Percentiles rank a stretch among this genome's conserved stretches.
Conservation (phyloP, 768 basidiomycete species). For the Filobasidium floriforme region DNA sequence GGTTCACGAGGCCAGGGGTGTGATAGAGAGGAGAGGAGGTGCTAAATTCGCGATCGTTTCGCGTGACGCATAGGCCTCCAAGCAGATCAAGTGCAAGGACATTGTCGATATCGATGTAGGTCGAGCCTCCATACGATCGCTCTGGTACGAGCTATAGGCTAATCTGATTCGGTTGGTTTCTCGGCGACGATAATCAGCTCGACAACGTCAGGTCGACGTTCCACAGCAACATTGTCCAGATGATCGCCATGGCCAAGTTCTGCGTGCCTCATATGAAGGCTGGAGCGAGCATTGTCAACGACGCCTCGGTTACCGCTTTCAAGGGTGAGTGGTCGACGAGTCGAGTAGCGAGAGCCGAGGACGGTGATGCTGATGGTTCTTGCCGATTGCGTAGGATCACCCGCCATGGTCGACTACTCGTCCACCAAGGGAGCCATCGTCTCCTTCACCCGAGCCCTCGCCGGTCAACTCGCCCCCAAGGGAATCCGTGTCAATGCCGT, state of each 20-base stretch:
- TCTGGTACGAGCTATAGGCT: too few relatives aligned
- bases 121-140: not conserved
- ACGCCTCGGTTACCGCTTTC: constrained; percentile 56
- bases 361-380: not conserved
- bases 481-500: constrained; percentile 56
- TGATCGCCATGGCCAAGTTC: constrained; percentile 55
- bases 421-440: constrained; percentile 59
- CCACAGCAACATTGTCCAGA: constrained; percentile 55
- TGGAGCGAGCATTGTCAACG: constrained; percentile 56
- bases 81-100: constrained; percentile 49
- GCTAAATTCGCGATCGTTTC: not conserved
- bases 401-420: constrained; percentile 51
- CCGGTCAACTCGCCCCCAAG: constrained; percentile 53
- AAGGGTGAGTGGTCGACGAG: constrained; percentile 24
- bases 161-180: too few relatives aligned
- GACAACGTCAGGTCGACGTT: constrained; percentile 55
- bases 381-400: constrained; percentile 26
- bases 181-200: constrained; percentile 40
- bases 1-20: too few relatives aligned
- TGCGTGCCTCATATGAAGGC: constrained; percentile 59
- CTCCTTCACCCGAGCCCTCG: constrained; percentile 55
- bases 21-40: too few relatives aligned
- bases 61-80: constrained; percentile 46
- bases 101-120: constrained; percentile 51
- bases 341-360: constrained; percentile 22